Percentiles rank a stretch among this genome's conserved stretches.
Conservation (phyloP, 306 rosid genomes). For the Prinsepia uniflora region DNA sequence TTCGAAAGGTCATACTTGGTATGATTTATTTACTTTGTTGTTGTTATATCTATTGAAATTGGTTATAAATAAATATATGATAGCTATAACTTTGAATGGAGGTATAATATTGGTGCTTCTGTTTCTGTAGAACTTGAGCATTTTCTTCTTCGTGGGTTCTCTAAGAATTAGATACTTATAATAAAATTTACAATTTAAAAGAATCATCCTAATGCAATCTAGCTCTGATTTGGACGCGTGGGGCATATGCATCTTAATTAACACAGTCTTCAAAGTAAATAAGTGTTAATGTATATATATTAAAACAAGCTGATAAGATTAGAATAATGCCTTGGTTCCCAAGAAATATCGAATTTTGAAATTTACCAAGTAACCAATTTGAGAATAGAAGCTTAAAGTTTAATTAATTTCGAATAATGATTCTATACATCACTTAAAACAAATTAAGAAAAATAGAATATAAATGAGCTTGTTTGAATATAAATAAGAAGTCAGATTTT, state of each 20-base stretch:
- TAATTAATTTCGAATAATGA: too few relatives aligned
- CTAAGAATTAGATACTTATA: neutral
- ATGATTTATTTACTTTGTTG: neutral
- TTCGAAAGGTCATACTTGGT: neutral
- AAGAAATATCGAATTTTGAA: too few relatives aligned
- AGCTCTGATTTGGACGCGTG: neutral
- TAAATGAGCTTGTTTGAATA: too few relatives aligned
- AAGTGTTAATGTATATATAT: neutral
- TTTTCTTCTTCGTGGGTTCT: neutral
- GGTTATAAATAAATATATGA: neutral
- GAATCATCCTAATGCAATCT: neutral
- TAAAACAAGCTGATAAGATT: neutral
- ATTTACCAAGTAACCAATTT: too few relatives aligned
- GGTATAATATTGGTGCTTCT: neutral
- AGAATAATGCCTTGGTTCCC: neutral
- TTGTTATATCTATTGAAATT: neutral
- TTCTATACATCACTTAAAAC: too few relatives aligned
- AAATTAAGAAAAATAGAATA: too few relatives aligned
- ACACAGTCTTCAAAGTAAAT: neutral
- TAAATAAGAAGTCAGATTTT: neutral
- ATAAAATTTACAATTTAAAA: neutral
- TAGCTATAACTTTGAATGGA: neutral
- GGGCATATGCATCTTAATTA: neutral
- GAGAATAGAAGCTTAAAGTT: too few relatives aligned
- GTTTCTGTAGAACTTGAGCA: neutral